These are phyloP conservation scores for Athelia sp. DNA, from an alignment of 1,284 basidiomycete species.

Conservation along the genomic window DNA sequence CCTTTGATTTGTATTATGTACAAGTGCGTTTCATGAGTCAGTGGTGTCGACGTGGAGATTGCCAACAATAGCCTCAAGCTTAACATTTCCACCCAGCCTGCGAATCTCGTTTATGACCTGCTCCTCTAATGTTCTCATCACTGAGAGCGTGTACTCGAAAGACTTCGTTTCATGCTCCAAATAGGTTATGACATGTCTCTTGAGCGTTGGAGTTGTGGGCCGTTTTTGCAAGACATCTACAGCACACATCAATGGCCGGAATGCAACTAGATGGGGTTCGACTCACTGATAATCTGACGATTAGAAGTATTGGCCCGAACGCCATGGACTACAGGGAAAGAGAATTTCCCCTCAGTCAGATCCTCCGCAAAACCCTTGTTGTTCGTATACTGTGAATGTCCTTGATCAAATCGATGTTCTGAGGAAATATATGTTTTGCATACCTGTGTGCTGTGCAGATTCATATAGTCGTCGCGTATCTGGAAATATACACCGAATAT, in stretches of 20 bases:
- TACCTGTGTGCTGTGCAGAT: conserved; percentile 84
- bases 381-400: conserved; percentile 58
- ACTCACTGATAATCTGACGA: conserved; percentile 77
- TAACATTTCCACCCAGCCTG: conserved; percentile 54
- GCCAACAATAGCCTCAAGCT: conserved; percentile 38
- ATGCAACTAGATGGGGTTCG: background rate
- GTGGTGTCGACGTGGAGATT: conserved; percentile 21
- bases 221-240: conserved; percentile 86
- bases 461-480: conserved; percentile 97
- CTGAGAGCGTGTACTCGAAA: conserved; percentile 69
- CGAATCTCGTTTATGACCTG: conserved; percentile 53
- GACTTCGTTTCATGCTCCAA: conserved; percentile 63
- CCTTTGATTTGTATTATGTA: too few species aligned
- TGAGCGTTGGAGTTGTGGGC: conserved; percentile 75
- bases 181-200: conserved; percentile 76
- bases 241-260: conserved; percentile 4
- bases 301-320: conserved; percentile 53
- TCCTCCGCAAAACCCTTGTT: conserved; percentile 83
- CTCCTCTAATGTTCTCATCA: conserved; percentile 50
- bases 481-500: conserved; percentile 94
- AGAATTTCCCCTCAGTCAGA: conserved; percentile 79
- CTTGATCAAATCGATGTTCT: too few species aligned
- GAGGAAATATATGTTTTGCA: conserved; percentile 6
- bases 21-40: background rate
- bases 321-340: conserved; percentile 74